These are phyloP conservation scores for Platanus orientalis DNA, from an alignment of 164 flowering plant genomes.

Conservation along the genomic window DNA sequence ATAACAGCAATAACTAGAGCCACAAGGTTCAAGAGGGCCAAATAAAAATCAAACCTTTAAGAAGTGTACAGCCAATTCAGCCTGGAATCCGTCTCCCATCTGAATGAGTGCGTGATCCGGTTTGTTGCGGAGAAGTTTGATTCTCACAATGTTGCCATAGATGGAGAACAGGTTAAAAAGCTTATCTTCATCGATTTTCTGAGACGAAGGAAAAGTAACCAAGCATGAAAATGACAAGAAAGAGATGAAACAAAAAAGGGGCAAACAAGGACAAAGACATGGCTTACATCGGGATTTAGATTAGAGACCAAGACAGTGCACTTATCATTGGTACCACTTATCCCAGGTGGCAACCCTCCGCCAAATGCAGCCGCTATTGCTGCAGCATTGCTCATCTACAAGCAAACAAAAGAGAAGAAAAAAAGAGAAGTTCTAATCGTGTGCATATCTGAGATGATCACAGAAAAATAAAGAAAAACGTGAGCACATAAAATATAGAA, in stretches of 20 bases:
- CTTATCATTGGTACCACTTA: slow-evolving; percentile 91
- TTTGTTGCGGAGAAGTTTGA: slow-evolving; percentile 86
- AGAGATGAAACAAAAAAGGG: neutral
- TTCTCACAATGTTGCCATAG: slow-evolving; percentile 90
- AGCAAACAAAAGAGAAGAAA: slow-evolving; percentile 1
- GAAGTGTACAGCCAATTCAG: slow-evolving; percentile 95
- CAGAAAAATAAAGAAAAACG: neutral
- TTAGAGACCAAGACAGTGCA: slow-evolving; percentile 89
- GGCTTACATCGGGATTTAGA: slow-evolving; percentile 79
- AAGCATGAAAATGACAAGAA: neutral
- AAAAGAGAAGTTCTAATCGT: neutral
- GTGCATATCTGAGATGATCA: neutral
- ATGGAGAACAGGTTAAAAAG: slow-evolving; percentile 95
- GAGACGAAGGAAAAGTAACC: slow-evolving; percentile 13
- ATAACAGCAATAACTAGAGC: too few relatives aligned
- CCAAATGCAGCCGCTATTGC: slow-evolving; percentile 94
- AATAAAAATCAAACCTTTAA: slow-evolving; percentile 59
- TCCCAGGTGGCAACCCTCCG: slow-evolving; percentile 92
- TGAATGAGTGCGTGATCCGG: slow-evolving; percentile 98
- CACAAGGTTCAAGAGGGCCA: neutral
- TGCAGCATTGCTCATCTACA: slow-evolving; percentile 82
- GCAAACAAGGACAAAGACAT: neutral
- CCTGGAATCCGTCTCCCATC: slow-evolving; percentile 98
- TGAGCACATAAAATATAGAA: neutral
- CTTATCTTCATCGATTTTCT: slow-evolving; percentile 95